phyloP scores from a whole-genome alignment of 2,329 filamentous ascomycete species.

The Xylaria sp. region DNA sequence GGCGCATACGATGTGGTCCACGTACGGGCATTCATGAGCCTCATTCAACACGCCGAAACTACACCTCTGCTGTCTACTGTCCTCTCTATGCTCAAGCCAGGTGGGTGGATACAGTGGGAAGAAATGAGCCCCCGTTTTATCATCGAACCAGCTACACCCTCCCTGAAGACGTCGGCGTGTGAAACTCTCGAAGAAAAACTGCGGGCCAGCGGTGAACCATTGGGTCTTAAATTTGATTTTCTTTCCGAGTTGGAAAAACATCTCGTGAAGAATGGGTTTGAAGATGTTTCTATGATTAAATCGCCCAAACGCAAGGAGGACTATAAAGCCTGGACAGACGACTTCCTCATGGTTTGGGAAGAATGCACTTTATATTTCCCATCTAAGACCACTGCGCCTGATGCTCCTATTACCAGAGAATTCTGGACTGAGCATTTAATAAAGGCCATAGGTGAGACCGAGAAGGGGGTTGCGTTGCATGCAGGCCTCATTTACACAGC shows the following conservation, averaged over 20 bases:
- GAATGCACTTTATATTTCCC: slow-evolving; percentile 42
- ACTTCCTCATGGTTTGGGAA: slow-evolving; percentile 46
- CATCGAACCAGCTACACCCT: slow-evolving; percentile 33
- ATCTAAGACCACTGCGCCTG: slow-evolving; percentile 31
- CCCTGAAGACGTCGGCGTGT: slow-evolving; percentile 14
- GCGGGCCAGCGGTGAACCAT: not conserved
- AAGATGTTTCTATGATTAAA: slow-evolving; percentile 15
- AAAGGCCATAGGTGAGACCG: slow-evolving; percentile 43
- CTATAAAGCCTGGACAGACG: slow-evolving; percentile 45
- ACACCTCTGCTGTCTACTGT: not conserved
- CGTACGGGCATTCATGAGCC: not conserved
- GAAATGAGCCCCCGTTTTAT: slow-evolving; percentile 24
- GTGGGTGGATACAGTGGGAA: not conserved
- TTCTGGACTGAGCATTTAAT: slow-evolving; percentile 38
- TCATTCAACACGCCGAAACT: not conserved
- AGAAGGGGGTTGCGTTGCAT: slow-evolving; percentile 42
- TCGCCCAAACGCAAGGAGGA: slow-evolving; percentile 32
- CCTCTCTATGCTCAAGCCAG: not conserved
- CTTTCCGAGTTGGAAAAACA: not conserved
- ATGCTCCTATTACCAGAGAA: slow-evolving; percentile 41
- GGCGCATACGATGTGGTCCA: not conserved
- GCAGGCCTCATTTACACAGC: slow-evolving; percentile 31
- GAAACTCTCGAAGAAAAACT: not conserved
- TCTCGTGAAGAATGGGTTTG: not conserved
- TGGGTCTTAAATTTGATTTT: not conserved